A percentile compares a stretch with the other conserved stretches of the same genome.
Evolutionary conservation across 139 green algal species (phyloP).

Genomic region (Pseudopediastrum boryanum): DNA sequence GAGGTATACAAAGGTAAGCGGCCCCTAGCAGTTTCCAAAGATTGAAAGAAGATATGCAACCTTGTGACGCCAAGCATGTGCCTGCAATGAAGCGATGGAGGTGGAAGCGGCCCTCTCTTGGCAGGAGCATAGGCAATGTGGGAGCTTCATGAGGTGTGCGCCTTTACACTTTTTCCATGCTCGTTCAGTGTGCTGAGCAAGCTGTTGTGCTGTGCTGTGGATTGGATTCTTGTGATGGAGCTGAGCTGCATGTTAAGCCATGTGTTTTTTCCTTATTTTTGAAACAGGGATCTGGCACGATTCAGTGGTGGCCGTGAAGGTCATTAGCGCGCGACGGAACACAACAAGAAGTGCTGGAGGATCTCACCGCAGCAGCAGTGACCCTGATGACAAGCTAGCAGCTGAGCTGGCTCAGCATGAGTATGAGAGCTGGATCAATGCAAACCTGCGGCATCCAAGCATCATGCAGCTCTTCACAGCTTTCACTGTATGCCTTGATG

Average conservation of each 20-base stretch:
- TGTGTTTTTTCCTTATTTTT: constrained; percentile 3
- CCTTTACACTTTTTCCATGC: no score
- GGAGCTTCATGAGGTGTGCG: no score
- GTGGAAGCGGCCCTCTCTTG: no score
- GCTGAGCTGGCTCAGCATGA: constrained; percentile 33
- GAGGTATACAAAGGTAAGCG: constrained; percentile 81
- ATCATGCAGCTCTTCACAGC: constrained; percentile 43
- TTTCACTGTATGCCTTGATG: constrained; percentile 18
- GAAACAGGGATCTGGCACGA: constrained; percentile 22
- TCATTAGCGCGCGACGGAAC: constrained; percentile 14
- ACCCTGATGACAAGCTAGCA: neutral
- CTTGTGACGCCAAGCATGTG: no score
- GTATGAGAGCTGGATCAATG: constrained; percentile 40
- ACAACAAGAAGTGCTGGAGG: neutral
- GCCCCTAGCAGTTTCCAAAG: no score
- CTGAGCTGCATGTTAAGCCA: no score
- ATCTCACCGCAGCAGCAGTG: neutral
- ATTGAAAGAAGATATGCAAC: no score
- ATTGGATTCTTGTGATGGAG: no score
- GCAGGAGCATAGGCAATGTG: no score
- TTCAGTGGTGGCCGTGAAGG: constrained; percentile 33
- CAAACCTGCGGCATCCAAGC: constrained; percentile 37
- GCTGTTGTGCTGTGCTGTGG: no score
- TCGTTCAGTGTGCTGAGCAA: no score
- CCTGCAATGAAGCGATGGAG: no score